These are phyloP conservation scores for Biancaea sappan DNA, from an alignment of 306 rosid species.

Conservation along the genomic window DNA sequence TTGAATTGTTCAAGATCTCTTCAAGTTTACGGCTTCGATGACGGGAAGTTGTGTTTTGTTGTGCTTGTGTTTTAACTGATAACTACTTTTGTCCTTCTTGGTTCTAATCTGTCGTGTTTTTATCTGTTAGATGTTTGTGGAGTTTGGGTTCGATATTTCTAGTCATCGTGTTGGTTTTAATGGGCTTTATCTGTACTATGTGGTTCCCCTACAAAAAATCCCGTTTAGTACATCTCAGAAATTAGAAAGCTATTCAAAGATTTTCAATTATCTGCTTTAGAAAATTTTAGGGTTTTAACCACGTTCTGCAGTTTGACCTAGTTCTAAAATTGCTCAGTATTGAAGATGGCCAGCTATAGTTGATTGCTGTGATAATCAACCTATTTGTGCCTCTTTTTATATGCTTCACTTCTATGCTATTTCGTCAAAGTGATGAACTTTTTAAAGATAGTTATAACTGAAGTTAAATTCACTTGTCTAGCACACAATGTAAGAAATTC, in stretches of 20 bases:
- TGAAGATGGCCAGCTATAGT: constrained; percentile 17
- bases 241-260: constrained; percentile 6
- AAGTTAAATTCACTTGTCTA: constrained; percentile 15
- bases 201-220: neutral
- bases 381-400: neutral
- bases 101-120: constrained; percentile 31
- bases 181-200: neutral
- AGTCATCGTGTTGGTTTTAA: constrained; percentile 30
- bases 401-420: neutral
- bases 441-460: constrained; percentile 1
- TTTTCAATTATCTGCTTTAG: constrained; percentile 20
- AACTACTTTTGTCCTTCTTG: neutral
- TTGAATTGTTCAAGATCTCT: constrained; percentile 61
- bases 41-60: constrained; percentile 24
- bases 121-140: constrained; percentile 26
- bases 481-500: neutral
- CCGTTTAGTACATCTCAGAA: neutral
- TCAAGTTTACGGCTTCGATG: constrained; percentile 32
- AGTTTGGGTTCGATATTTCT: constrained; percentile 14
- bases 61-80: constrained; percentile 29
- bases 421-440: constrained; percentile 17
- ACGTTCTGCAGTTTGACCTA: constrained; percentile 10
- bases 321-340: constrained; percentile 23
- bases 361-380: constrained; percentile 31
- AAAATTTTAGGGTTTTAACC: constrained; percentile 39